Evolutionary conservation across 2,329 filamentous ascomycete species (phyloP).

Genomic region (Colletotrichum sp.): DNA sequence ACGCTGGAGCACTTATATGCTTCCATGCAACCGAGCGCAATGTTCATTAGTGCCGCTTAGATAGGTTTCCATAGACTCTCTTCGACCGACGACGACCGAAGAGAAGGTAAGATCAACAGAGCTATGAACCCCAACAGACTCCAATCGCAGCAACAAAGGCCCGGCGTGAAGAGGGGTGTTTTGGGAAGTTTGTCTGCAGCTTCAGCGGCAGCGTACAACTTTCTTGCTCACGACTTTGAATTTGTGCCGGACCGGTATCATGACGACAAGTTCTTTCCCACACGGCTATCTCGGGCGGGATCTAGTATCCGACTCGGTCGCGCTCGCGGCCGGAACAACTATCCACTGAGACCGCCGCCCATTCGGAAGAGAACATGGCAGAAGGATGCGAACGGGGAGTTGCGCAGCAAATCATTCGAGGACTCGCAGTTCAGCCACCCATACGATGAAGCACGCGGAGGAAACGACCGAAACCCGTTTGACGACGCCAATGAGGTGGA

Average conservation of each 20-base stretch:
- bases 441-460: not conserved
- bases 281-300: conserved; percentile 10
- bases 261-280: conserved; percentile 6
- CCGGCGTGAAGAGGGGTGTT: not conserved
- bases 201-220: conserved; percentile 6
- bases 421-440: not conserved
- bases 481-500: not conserved
- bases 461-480: not conserved
- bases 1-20: conserved; percentile 6
- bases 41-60: not conserved
- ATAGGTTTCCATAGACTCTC: not conserved
- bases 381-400: not conserved
- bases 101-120: not conserved
- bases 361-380: conserved; percentile 14
- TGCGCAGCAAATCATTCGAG: not conserved
- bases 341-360: not conserved
- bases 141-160: conserved; percentile 1
- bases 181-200: not conserved
- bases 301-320: conserved; percentile 5
- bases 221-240: conserved; percentile 17
- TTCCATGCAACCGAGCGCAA: not conserved
- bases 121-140: conserved; percentile 1
- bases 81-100: not conserved
- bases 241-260: conserved; percentile 6
- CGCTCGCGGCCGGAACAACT: conserved; percentile 4